A percentile compares a stretch with the other conserved stretches of the same genome.
Evolutionary conservation across 371 early-diverging fungal species (phyloP).

Genomic region (Circinella umbellata): DNA sequence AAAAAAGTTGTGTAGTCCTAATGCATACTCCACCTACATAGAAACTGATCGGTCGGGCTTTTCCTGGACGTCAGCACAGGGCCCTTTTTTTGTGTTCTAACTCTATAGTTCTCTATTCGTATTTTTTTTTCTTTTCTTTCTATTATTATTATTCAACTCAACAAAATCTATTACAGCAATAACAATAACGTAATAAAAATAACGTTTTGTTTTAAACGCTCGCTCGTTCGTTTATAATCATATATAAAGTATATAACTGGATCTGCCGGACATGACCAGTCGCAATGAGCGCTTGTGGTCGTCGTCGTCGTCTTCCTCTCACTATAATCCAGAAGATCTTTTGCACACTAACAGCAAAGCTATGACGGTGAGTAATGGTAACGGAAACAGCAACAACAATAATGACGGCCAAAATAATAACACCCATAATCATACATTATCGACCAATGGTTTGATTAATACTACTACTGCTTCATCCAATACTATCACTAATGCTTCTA

Average conservation of each 20-base stretch:
- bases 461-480: neutral
- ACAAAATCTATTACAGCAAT: too few species aligned
- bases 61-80: too few species aligned
- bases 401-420: too few species aligned
- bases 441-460: neutral
- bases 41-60: too few species aligned
- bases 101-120: too few species aligned
- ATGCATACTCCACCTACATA: too few species aligned
- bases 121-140: neutral
- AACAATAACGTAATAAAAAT: too few species aligned
- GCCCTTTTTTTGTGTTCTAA: neutral
- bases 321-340: neutral
- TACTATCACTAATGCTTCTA: neutral
- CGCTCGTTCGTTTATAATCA: neutral
- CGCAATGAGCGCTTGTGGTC: slow-evolving; percentile 22
- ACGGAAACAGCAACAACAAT: neutral
- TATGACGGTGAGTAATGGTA: neutral
- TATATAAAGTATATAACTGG: slow-evolving; percentile 6
- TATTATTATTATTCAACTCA: neutral
- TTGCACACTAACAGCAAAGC: neutral
- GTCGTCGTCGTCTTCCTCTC: slow-evolving; percentile 15
- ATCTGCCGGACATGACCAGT: slow-evolving; percentile 23
- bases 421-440: too few species aligned
- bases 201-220: neutral
- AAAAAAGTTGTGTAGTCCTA: too few species aligned